These are phyloP conservation scores for Monascus ruber DNA, from an alignment of 2,329 filamentous ascomycete species.

Conservation along the genomic window DNA sequence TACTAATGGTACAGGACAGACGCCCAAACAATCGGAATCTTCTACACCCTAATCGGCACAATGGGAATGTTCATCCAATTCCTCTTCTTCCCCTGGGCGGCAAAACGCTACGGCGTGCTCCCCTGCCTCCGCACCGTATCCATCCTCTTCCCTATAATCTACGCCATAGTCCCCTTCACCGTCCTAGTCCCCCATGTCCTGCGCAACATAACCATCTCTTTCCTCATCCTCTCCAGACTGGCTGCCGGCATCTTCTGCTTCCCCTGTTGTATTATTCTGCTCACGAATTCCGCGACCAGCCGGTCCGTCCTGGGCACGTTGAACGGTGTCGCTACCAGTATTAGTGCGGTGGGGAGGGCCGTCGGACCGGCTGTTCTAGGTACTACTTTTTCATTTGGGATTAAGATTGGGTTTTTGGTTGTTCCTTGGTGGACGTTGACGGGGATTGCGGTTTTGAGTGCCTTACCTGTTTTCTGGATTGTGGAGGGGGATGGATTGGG, in stretches of 20 bases:
- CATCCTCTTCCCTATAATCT: slow-evolving; percentile 60
- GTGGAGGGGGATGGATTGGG: slow-evolving; percentile 59
- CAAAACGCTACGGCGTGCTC: slow-evolving; percentile 61
- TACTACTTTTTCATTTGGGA: slow-evolving; percentile 61
- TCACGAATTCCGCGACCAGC: slow-evolving; percentile 75
- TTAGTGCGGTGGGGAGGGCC: slow-evolving; percentile 69
- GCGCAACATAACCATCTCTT: slow-evolving; percentile 52
- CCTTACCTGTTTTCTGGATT: slow-evolving; percentile 62
- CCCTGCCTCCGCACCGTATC: slow-evolving; percentile 59
- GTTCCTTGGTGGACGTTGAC: slow-evolving; percentile 73
- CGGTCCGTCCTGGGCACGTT: slow-evolving; percentile 71
- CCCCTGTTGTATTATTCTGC: slow-evolving; percentile 76
- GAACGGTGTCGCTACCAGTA: slow-evolving; percentile 79
- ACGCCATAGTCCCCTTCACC: slow-evolving; percentile 72
- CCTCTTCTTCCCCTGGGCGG: slow-evolving; percentile 66
- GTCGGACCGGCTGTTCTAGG: slow-evolving; percentile 66
- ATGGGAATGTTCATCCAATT: slow-evolving; percentile 76
- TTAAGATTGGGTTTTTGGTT: slow-evolving; percentile 63
- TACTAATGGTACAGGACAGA: slow-evolving; percentile 26
- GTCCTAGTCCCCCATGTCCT: slow-evolving; percentile 45
- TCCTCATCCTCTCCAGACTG: slow-evolving; percentile 62
- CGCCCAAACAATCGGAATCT: slow-evolving; percentile 65
- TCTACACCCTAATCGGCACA: slow-evolving; percentile 76
- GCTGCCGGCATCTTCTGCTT: slow-evolving; percentile 73
- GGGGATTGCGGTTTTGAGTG: slow-evolving; percentile 50